These are phyloP conservation scores for Cymbopogon citratus DNA, from an alignment of 176 grass and related monocot species.

Conservation along the genomic window DNA sequence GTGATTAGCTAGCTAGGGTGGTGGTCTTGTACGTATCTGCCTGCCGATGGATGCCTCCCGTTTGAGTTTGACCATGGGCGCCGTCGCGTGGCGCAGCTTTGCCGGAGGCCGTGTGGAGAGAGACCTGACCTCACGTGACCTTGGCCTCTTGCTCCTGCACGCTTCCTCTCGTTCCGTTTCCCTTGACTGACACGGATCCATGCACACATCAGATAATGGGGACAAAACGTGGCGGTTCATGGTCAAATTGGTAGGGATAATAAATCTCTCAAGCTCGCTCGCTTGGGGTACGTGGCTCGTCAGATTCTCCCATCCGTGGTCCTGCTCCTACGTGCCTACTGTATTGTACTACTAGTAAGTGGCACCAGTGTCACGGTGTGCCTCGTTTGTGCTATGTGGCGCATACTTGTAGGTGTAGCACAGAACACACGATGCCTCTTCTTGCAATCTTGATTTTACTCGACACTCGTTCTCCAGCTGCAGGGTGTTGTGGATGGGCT, in stretches of 20 bases:
- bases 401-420: too few relatives aligned
- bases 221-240: conserved; percentile 8
- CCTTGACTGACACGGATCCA: background rate
- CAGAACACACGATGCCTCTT: too few relatives aligned
- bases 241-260: conserved; percentile 36
- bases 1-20: background rate
- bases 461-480: background rate
- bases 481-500: background rate
- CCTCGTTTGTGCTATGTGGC: background rate
- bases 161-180: background rate
- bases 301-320: conserved; percentile 13
- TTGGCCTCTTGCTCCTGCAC: conserved; percentile 26
- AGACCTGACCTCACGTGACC: conserved; percentile 29
- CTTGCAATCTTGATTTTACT: too few relatives aligned
- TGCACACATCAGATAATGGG: background rate
- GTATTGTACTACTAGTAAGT: background rate
- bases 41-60: background rate
- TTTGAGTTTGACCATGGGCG: conserved; percentile 32
- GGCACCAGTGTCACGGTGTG: background rate
- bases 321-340: background rate
- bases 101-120: background rate
- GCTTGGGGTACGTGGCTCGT: background rate
- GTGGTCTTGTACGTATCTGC: background rate
- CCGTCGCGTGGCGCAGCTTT: conserved; percentile 13
- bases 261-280: background rate